phyloP scores from a whole-genome alignment of 2,329 filamentous ascomycete species.

The Colletotrichum camelliae region DNA sequence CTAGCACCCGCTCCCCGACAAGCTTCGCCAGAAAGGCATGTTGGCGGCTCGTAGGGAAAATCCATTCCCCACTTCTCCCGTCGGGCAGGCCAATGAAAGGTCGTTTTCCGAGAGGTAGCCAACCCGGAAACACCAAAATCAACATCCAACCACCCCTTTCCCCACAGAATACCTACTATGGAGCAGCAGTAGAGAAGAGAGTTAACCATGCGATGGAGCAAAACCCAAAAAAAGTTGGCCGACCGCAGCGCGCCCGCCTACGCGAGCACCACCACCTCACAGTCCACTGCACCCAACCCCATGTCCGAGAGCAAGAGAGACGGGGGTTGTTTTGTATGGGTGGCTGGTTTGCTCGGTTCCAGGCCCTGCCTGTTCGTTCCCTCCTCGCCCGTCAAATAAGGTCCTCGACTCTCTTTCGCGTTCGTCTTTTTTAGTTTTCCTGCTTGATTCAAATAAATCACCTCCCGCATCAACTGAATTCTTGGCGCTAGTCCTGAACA shows the following conservation, averaged over 20 bases:
- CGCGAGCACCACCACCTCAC: background rate
- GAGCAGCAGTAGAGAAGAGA: background rate
- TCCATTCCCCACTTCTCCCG: background rate
- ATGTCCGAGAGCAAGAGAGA: background rate
- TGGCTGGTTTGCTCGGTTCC: background rate
- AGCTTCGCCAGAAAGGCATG: background rate
- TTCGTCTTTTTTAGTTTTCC: background rate
- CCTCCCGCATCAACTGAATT: background rate
- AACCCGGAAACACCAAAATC: background rate
- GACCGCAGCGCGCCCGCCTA: background rate
- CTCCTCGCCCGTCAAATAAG: background rate
- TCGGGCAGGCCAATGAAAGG: background rate
- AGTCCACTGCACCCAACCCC: background rate
- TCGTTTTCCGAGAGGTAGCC: background rate
- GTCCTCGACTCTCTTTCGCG: background rate
- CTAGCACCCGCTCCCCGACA: background rate
- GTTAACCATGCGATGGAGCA: background rate
- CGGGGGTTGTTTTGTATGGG: background rate
- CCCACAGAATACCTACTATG: background rate
- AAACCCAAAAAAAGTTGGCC: background rate
- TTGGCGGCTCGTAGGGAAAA: background rate
- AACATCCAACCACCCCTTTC: background rate
- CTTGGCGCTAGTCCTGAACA: background rate
- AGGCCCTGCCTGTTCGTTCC: background rate
- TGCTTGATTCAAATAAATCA: constrained; percentile 12